Evolutionary conservation across 163 green algal species (phyloP).

Genomic region (Scenedesmus sp.): DNA sequence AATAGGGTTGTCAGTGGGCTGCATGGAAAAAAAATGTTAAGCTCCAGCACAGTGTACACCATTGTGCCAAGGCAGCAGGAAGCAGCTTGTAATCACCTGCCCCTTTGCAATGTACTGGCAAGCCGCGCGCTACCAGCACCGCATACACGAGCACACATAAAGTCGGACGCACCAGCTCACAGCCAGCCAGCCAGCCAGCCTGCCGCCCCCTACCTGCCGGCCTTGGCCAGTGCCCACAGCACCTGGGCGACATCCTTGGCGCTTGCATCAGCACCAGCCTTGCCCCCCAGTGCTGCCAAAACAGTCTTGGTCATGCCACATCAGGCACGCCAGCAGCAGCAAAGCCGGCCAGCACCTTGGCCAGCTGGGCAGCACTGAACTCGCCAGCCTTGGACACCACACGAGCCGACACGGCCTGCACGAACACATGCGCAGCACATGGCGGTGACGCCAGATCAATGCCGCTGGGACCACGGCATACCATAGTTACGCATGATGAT

Average conservation of each 20-base stretch:
- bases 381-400: conserved; percentile 51
- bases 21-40: too few relatives aligned
- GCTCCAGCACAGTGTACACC: too few relatives aligned
- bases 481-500: too few relatives aligned
- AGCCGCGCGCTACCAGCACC: not conserved
- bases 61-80: too few relatives aligned
- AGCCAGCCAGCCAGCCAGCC: not conserved
- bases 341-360: conserved; percentile 68
- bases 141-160: not conserved
- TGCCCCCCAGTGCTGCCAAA: conserved; percentile 60
- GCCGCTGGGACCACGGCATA: too few relatives aligned
- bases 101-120: not conserved
- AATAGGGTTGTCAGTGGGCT: not conserved
- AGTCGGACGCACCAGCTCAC: too few relatives aligned
- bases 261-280: conserved; percentile 55
- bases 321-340: conserved; percentile 64
- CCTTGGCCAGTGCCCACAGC: conserved; percentile 63
- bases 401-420: conserved; percentile 17
- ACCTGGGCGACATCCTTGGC: conserved; percentile 52
- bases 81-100: not conserved
- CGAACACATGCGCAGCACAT: not conserved
- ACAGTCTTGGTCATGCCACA: conserved; percentile 59
- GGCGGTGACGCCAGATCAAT: too few relatives aligned
- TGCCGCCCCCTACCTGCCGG: conserved; percentile 39
- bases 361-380: conserved; percentile 60